Evolutionary conservation across 208 protist genomes (phyloP).

Genomic region (Acanthamoeba triangularis): DNA sequence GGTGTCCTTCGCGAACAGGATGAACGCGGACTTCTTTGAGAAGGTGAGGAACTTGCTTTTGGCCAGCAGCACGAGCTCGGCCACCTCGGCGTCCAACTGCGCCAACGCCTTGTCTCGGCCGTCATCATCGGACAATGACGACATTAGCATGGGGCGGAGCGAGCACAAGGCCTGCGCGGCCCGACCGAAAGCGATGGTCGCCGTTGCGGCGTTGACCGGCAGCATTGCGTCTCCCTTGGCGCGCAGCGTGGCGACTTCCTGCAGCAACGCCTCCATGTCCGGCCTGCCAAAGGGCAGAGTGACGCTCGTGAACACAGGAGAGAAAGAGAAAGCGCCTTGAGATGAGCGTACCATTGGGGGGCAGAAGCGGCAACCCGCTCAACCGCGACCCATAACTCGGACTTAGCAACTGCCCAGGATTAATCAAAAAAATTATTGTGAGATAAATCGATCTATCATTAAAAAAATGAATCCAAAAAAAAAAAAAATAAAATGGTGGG

Average conservation of each 20-base stretch:
- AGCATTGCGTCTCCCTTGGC: conserved; percentile 12
- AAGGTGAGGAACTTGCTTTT: conserved; percentile 42
- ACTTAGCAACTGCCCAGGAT: too few relatives aligned
- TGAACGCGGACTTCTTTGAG: conserved; percentile 34
- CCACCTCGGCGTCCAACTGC: not conserved
- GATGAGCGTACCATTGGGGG: too few relatives aligned
- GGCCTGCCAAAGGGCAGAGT: not conserved
- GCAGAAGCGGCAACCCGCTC: too few relatives aligned
- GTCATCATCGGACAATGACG: not conserved
- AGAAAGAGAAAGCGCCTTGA: too few relatives aligned
- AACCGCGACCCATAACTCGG: too few relatives aligned
- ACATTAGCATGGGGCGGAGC: not conserved
- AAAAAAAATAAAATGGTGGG: too few relatives aligned
- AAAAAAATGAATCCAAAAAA: too few relatives aligned
- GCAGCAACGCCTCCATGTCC: not conserved
- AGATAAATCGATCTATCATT: too few relatives aligned
- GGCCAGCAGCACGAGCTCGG: not conserved
- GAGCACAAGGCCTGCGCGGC: conserved; percentile 36
- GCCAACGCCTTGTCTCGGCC: not conserved
- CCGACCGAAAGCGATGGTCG: conserved; percentile 38
- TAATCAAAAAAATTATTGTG: too few relatives aligned
- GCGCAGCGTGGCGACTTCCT: not conserved
- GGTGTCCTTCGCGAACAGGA: not conserved
- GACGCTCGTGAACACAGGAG: too few relatives aligned
- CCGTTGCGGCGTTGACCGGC: conserved; percentile 48